These are phyloP conservation scores for Aphanocladium album DNA, from an alignment of 2,329 filamentous ascomycete species.

Conservation along the genomic window DNA sequence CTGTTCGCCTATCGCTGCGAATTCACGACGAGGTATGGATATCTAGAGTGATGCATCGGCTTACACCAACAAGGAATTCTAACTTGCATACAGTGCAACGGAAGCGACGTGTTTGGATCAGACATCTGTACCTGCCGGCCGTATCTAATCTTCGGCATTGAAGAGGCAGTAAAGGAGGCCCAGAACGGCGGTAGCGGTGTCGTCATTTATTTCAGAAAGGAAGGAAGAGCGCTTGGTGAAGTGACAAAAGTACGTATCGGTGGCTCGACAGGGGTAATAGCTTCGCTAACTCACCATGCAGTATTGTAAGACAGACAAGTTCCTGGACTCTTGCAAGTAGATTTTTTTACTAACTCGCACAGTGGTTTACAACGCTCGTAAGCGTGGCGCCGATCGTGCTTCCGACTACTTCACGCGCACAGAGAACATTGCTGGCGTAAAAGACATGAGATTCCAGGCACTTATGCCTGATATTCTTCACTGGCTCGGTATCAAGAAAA, in stretches of 20 bases:
- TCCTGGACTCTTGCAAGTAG: not conserved
- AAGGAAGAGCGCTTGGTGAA: slow-evolving; percentile 89
- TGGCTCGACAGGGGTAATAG: not conserved
- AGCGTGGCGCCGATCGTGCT: slow-evolving; percentile 72
- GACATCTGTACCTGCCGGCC: slow-evolving; percentile 97
- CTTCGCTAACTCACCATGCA: slow-evolving; percentile 25
- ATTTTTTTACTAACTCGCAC: not conserved
- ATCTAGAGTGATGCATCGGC: not conserved
- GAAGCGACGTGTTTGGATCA: slow-evolving; percentile 94
- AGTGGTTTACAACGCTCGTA: slow-evolving; percentile 73
- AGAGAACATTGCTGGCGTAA: slow-evolving; percentile 97
- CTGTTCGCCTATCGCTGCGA: slow-evolving; percentile 72
- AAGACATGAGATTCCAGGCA: slow-evolving; percentile 96
- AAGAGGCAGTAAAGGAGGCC: slow-evolving; percentile 95
- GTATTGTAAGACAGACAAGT: not conserved
- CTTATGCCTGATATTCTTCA: slow-evolving; percentile 97
- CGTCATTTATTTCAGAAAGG: slow-evolving; percentile 98
- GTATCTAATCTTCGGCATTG: slow-evolving; percentile 94
- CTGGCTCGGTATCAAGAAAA: slow-evolving; percentile 98
- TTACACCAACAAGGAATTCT: not conserved
- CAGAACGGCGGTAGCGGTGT: slow-evolving; percentile 91
- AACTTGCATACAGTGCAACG: slow-evolving; percentile 62
- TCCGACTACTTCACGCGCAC: slow-evolving; percentile 95
- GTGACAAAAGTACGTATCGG: slow-evolving; percentile 74
- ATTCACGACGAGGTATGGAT: slow-evolving; percentile 62